Percentiles rank a stretch among this genome's conserved stretches.
Evolutionary conservation across 1,284 basidiomycete species (phyloP).

Genomic region (Sanghuangporus baumii): DNA sequence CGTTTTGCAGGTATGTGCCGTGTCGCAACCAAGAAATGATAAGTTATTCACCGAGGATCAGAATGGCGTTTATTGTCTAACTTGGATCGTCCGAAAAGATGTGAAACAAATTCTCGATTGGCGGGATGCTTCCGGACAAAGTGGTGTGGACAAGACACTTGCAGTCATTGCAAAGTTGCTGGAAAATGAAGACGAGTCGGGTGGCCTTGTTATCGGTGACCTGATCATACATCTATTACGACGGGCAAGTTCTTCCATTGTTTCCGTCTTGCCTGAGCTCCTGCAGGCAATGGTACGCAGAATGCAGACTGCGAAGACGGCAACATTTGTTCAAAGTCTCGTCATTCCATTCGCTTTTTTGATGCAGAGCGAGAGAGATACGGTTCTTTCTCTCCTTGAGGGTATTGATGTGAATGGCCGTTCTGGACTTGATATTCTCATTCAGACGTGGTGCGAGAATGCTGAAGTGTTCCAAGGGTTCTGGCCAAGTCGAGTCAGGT

Average conservation of each 20-base stretch:
- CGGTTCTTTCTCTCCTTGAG: constrained; percentile 72
- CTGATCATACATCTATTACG: constrained; percentile 90
- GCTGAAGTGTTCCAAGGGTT: constrained; percentile 91
- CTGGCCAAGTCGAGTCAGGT: constrained; percentile 81
- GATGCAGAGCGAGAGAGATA: constrained; percentile 77
- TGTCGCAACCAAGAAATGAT: background rate
- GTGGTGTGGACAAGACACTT: constrained; percentile 72
- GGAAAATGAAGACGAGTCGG: constrained; percentile 76
- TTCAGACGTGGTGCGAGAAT: constrained; percentile 91
- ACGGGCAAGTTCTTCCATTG: constrained; percentile 68
- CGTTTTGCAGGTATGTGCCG: constrained; percentile 63
- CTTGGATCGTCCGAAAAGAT: constrained; percentile 84
- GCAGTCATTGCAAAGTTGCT: constrained; percentile 73
- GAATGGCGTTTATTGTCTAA: constrained; percentile 82
- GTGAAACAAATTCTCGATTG: constrained; percentile 74
- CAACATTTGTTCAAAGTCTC: constrained; percentile 86
- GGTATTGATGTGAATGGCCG: constrained; percentile 51
- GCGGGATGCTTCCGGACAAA: constrained; percentile 59
- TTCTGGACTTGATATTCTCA: constrained; percentile 72
- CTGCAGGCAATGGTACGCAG: constrained; percentile 78
- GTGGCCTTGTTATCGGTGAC: constrained; percentile 89
- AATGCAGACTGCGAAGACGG: constrained; percentile 79
- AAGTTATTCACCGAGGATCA: constrained; percentile 27
- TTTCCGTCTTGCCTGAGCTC: constrained; percentile 81
- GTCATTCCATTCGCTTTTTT: constrained; percentile 92